These are phyloP conservation scores for Phytophthora fragariaefolia DNA, from an alignment of 352 stramenopile species.

Conservation along the genomic window DNA sequence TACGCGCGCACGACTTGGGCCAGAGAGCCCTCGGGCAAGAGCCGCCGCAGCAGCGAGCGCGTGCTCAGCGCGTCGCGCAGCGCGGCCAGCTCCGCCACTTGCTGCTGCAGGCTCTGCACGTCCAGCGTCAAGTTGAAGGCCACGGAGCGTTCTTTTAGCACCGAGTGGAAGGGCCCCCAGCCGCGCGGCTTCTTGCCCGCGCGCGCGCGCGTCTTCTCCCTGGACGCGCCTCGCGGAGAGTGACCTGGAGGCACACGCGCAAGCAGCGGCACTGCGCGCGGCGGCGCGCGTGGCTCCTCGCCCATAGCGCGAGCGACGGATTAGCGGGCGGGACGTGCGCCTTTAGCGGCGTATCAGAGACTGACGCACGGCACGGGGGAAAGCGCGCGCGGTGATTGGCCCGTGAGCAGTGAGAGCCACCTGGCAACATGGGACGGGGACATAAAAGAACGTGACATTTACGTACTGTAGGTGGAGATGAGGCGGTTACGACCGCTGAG, in stretches of 20 bases:
- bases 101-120: slow-evolving; percentile 45
- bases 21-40: slow-evolving; percentile 35
- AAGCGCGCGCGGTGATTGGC: not conserved
- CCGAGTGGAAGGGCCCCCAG: slow-evolving; percentile 43
- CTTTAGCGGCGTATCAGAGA: not conserved
- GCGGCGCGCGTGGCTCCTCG: not conserved
- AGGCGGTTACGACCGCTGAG: too few species aligned
- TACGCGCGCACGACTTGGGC: slow-evolving; percentile 35
- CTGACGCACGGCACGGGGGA: not conserved
- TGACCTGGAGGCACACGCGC: not conserved
- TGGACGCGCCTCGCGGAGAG: not conserved
- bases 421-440: too few species aligned
- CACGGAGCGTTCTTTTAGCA: slow-evolving; percentile 46
- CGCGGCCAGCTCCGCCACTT: slow-evolving; percentile 37
- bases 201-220: not conserved
- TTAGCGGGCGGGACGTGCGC: not conserved
- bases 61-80: slow-evolving; percentile 18
- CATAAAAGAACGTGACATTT: too few species aligned
- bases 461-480: too few species aligned
- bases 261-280: not conserved
- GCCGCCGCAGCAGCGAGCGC: not conserved
- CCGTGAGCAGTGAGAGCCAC: too few species aligned
- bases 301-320: not conserved
- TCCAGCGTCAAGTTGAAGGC: slow-evolving; percentile 58
- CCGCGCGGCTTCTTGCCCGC: slow-evolving; percentile 13